phyloP scores from a whole-genome alignment of 108 stramenopile species.

The Stephanodiscus minutulus region DNA sequence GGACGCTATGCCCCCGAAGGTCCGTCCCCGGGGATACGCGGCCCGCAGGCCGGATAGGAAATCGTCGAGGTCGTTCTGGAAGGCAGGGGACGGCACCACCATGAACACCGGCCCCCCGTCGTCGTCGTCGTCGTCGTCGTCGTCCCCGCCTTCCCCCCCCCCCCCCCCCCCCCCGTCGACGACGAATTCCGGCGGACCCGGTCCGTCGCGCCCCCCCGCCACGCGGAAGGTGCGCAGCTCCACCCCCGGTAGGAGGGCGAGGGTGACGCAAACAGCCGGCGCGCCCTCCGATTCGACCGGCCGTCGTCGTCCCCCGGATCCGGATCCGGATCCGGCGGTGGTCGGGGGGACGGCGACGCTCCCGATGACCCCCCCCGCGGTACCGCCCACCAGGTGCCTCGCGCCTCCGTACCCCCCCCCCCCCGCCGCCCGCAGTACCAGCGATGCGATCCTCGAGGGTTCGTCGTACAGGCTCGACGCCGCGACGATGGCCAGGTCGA shows the following conservation, averaged over 20 bases:
- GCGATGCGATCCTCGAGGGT: background rate
- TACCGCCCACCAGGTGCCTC: conserved; percentile 68
- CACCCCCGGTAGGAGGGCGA: conserved; percentile 74
- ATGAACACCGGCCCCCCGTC: conserved; percentile 56
- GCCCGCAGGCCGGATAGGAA: conserved; percentile 54
- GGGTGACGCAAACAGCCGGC: conserved; percentile 64
- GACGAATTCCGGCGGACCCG: background rate
- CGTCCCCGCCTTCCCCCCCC: background rate
- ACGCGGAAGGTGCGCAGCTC: conserved; percentile 65
- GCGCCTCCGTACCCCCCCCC: conserved; percentile 38
- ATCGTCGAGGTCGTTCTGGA: conserved; percentile 75
- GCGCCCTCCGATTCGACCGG: conserved; percentile 74
- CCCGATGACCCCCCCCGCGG: conserved; percentile 74
- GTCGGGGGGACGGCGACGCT: conserved; percentile 29
- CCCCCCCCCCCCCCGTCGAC: too few species aligned
- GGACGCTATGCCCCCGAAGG: conserved; percentile 80
- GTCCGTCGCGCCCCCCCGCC: conserved; percentile 31
- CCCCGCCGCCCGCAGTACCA: conserved; percentile 53
- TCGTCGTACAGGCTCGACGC: background rate
- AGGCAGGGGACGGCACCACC: conserved; percentile 72
- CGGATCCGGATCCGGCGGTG: background rate
- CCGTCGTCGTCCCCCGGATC: conserved; percentile 4
- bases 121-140: conserved; percentile 28
- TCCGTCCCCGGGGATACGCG: conserved; percentile 42
- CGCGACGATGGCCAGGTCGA: conserved; percentile 26